Evolutionary conservation across 768 basidiomycete genomes (phyloP).

Genomic region (Phanerochaete sordida): DNA sequence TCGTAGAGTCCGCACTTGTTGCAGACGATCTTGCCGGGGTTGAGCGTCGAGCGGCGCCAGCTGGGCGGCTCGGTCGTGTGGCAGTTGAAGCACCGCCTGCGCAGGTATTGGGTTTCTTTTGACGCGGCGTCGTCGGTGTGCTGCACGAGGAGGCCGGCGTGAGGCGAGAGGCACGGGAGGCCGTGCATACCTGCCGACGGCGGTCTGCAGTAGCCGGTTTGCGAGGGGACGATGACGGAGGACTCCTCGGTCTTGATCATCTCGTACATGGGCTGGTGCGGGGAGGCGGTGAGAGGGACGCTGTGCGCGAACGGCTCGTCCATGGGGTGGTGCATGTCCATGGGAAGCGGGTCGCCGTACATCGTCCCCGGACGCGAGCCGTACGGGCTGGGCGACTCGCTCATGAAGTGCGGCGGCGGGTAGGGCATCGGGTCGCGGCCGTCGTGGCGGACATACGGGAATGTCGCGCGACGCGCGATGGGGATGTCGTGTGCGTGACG

Average conservation of each 20-base stretch:
- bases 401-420: constrained; percentile 39
- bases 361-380: constrained; percentile 32
- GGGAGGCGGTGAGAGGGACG: constrained; percentile 30
- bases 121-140: constrained; percentile 89
- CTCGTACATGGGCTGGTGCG: constrained; percentile 44
- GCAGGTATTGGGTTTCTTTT: constrained; percentile 89
- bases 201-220: constrained; percentile 46
- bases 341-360: constrained; percentile 37
- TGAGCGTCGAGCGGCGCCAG: constrained; percentile 85
- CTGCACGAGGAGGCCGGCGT: constrained; percentile 63
- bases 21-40: constrained; percentile 87
- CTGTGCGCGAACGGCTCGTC: constrained; percentile 30
- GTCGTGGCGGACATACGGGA: constrained; percentile 76
- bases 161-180: constrained; percentile 37
- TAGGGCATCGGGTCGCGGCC: constrained; percentile 39
- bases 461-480: constrained; percentile 62
- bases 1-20: constrained; percentile 93
- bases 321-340: constrained; percentile 35
- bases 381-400: constrained; percentile 20
- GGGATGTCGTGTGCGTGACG: constrained; percentile 42
- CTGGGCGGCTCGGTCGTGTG: constrained; percentile 88
- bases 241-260: constrained; percentile 69
- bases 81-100: constrained; percentile 86
- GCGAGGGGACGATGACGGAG: constrained; percentile 62
- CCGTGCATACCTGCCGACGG: constrained; percentile 29